A percentile compares a stretch with the other conserved stretches of the same genome.
Evolutionary conservation across 73 alveolate genomes (phyloP).

Genomic region (Paramecium biaurelia): DNA sequence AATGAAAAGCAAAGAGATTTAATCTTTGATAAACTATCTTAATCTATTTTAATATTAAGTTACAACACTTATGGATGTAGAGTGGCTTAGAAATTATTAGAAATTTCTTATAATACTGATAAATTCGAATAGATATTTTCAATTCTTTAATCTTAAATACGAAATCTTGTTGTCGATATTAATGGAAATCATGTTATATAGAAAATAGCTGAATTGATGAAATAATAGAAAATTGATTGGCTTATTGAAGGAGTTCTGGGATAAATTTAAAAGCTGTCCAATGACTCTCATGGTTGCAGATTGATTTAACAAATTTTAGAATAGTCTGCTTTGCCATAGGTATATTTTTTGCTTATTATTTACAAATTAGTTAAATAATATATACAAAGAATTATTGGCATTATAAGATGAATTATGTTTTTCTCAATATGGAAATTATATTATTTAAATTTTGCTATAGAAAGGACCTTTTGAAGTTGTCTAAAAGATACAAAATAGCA

Average conservation of each 20-base stretch:
- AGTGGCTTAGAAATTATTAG: neutral
- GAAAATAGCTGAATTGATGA: neutral
- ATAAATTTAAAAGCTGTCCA: neutral
- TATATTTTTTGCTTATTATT: neutral
- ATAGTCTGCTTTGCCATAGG: neutral
- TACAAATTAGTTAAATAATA: neutral
- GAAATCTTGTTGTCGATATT: neutral
- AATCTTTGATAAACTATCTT: neutral
- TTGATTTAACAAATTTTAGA: neutral
- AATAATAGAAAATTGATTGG: neutral
- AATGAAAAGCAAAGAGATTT: neutral
- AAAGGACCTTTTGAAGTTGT: neutral
- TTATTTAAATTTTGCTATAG: neutral
- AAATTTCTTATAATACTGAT: slow-evolving; percentile 6
- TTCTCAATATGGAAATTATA: neutral
- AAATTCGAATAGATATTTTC: neutral
- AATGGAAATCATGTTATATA: slow-evolving; percentile 5
- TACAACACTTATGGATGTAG: slow-evolving; percentile 14
- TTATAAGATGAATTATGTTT: slow-evolving; percentile 14
- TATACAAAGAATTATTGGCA: neutral
- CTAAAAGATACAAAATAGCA: neutral
- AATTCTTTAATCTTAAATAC: neutral
- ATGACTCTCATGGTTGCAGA: slow-evolving; percentile 33
- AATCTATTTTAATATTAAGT: neutral
- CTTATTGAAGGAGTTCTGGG: slow-evolving; percentile 11